Percentiles rank a stretch among this genome's conserved stretches.
These are phyloP conservation scores for Collariella sp. DNA, from an alignment of 495 filamentous ascomycete genomes.

Conservation along the genomic window DNA sequence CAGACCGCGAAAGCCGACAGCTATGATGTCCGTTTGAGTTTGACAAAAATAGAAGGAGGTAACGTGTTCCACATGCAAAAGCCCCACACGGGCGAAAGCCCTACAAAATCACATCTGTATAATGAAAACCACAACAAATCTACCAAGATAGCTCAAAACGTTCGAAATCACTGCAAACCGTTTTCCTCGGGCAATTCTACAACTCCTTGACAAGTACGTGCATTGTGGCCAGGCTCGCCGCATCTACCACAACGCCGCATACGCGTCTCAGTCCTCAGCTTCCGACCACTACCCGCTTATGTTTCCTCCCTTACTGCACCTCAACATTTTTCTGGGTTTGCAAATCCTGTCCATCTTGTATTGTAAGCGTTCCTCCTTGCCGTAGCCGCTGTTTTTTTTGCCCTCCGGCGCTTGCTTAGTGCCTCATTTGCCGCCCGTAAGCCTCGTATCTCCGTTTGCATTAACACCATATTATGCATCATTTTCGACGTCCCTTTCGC, in stretches of 20 bases:
- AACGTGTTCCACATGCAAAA: no score
- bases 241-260: neutral
- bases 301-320: neutral
- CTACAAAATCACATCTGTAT: no score
- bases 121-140: no score
- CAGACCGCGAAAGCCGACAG: neutral
- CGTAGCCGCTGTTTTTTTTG: neutral
- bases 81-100: no score
- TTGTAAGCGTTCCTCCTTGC: slow-evolving; percentile 3
- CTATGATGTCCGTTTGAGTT: neutral
- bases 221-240: neutral
- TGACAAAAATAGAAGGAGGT: slow-evolving; percentile 4
- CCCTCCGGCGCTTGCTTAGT: slow-evolving; percentile 8
- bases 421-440: neutral
- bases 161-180: slow-evolving; percentile 2
- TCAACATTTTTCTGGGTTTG: neutral
- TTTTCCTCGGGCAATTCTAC: slow-evolving; percentile 1
- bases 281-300: neutral
- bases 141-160: neutral
- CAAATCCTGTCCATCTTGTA: slow-evolving; percentile 2
- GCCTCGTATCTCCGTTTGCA: neutral
- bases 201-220: slow-evolving; percentile 5
- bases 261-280: neutral
- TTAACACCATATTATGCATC: slow-evolving; percentile 1
- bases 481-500: slow-evolving; percentile 4